phyloP scores from a whole-genome alignment of 129 eudicot species.

The Glebionis coronaria region DNA sequence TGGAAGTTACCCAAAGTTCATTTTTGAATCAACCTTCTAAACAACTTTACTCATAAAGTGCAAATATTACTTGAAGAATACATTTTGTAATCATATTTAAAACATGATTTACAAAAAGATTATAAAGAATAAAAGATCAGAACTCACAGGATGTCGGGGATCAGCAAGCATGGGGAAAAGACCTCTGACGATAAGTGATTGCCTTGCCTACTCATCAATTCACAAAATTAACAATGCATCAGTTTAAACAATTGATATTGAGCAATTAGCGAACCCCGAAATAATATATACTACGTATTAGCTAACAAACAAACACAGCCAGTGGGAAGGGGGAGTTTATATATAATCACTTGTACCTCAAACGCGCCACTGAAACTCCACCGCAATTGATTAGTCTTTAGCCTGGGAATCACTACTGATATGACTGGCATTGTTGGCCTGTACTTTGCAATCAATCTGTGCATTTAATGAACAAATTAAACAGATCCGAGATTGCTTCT shows the following conservation, averaged over 20 bases:
- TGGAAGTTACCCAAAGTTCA: background rate
- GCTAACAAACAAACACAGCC: background rate
- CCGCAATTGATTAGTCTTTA: slow-evolving; percentile 52
- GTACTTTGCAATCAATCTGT: slow-evolving; percentile 70
- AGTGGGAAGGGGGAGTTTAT: background rate
- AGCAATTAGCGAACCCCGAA: background rate
- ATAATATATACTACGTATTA: background rate
- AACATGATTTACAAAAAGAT: no score
- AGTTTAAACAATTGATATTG: slow-evolving; percentile 6
- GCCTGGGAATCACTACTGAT: slow-evolving; percentile 70
- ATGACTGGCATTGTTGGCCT: slow-evolving; percentile 78
- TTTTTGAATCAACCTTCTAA: background rate
- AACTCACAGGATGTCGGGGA: slow-evolving; percentile 96
- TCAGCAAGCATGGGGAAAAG: slow-evolving; percentile 98
- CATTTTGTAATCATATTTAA: background rate
- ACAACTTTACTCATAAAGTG: background rate
- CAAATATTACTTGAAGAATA: background rate
- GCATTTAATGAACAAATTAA: slow-evolving; percentile 1
- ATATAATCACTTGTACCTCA: slow-evolving; percentile 39
- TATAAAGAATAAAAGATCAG: background rate
- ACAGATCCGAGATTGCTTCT: background rate
- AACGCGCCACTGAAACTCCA: slow-evolving; percentile 75
- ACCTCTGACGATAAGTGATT: slow-evolving; percentile 85
- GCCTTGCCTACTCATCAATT: slow-evolving; percentile 69
- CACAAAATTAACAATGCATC: slow-evolving; percentile 7